phyloP scores from a whole-genome alignment of 495 filamentous ascomycete genomes.

The Xylaria sp. region DNA sequence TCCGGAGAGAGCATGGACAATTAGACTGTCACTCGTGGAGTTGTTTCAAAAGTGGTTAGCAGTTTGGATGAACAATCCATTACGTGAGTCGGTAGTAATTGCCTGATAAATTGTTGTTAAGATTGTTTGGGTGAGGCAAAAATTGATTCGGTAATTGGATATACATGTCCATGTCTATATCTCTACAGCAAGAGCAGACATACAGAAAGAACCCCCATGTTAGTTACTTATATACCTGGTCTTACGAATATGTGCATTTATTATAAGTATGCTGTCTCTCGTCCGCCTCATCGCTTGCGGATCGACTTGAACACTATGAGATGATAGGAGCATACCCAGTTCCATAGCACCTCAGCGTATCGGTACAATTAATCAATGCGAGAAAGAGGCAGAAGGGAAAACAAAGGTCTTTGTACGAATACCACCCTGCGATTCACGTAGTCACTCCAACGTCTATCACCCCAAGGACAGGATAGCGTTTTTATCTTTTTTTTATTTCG shows the following conservation, averaged over 20 bases:
- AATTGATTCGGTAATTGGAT: not conserved
- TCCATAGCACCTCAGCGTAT: not conserved
- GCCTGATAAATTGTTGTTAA: not conserved
- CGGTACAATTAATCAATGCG: too few relatives aligned
- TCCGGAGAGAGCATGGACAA: too few relatives aligned
- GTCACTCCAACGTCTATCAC: not conserved
- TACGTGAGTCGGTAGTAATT: not conserved
- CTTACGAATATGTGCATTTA: too few relatives aligned
- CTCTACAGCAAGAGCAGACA: not conserved
- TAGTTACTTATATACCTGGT: too few relatives aligned
- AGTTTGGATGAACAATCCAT: not conserved
- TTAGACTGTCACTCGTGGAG: not conserved
- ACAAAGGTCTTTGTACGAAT: too few relatives aligned
- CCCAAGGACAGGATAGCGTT: not conserved
- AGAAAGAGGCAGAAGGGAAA: too few relatives aligned
- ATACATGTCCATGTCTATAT: not conserved
- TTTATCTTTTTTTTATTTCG: constrained; percentile 1
- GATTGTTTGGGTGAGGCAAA: too few relatives aligned
- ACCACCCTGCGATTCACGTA: not conserved
- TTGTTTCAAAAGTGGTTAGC: not conserved
- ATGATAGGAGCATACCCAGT: not conserved
- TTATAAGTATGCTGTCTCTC: too few relatives aligned
- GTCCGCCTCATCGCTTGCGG: not conserved
- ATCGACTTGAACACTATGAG: not conserved
- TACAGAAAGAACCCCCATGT: too few relatives aligned